Percentiles rank a stretch among this genome's conserved stretches.
Evolutionary conservation across 2,329 filamentous ascomycete species (phyloP).

Genomic region (Apiospora arundinis): DNA sequence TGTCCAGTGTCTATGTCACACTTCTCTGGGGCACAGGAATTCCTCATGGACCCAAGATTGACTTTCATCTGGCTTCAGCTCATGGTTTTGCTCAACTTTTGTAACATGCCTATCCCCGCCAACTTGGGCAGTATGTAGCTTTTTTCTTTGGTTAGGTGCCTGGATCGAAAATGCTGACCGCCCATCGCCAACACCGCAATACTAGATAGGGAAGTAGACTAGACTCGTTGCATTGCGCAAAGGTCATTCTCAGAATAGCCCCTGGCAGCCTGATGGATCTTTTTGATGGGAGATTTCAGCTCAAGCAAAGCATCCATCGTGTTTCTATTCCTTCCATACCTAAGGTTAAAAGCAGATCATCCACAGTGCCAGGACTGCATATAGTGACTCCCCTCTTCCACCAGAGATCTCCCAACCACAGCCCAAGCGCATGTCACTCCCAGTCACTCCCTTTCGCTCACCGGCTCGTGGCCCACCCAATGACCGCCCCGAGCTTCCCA

Average conservation of each 20-base stretch:
- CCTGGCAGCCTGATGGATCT: too few species aligned
- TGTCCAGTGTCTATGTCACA: neutral
- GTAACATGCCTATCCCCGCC: conserved; percentile 1
- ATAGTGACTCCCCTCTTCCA: neutral
- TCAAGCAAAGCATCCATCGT: too few species aligned
- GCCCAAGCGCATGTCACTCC: conserved; percentile 16
- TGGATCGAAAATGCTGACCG: conserved; percentile 1
- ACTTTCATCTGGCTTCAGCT: conserved; percentile 8
- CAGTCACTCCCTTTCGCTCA: neutral
- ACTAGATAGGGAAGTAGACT: too few species aligned
- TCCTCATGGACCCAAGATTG: neutral
- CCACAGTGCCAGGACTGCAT: conserved; percentile 8
- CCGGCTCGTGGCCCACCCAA: conserved; percentile 11
- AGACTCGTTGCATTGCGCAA: neutral
- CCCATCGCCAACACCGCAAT: conserved; percentile 1
- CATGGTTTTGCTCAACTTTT: neutral
- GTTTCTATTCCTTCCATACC: too few species aligned
- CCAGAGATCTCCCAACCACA: neutral
- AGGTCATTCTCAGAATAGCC: neutral
- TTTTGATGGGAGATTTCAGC: too few species aligned
- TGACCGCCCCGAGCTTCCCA: neutral
- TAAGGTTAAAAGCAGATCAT: neutral
- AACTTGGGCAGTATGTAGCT: neutral
- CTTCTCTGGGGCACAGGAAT: neutral
- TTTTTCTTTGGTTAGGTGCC: neutral